Evolutionary conservation across 1,139 yeast species (phyloP).

Genomic region (Debaryomyces robertsiae): DNA sequence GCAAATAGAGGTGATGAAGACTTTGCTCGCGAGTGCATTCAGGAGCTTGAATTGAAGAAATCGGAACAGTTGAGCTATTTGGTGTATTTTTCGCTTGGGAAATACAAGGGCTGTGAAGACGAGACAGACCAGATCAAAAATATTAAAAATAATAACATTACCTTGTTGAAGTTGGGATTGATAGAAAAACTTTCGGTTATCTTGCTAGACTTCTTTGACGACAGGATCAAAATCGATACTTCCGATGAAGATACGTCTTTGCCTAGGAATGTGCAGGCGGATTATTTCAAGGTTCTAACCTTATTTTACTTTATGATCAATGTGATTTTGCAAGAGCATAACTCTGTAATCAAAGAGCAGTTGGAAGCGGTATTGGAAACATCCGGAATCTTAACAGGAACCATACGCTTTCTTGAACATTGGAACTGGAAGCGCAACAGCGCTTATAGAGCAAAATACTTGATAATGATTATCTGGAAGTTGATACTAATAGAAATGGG

Average conservation of each 20-base stretch:
- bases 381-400: conserved; percentile 40
- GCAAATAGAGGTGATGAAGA: conserved; percentile 4
- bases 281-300: conserved; percentile 48
- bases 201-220: conserved; percentile 1
- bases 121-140: conserved; percentile 37
- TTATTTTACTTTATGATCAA: conserved; percentile 52
- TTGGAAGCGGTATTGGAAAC: conserved; percentile 27
- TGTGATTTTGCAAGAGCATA: conserved; percentile 27
- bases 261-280: conserved; percentile 16
- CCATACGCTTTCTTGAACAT: conserved; percentile 58
- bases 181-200: neutral
- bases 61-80: neutral
- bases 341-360: conserved; percentile 16
- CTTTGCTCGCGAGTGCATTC: neutral
- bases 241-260: conserved; percentile 3
- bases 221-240: conserved; percentile 1
- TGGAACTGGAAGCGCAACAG: conserved; percentile 61
- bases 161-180: conserved; percentile 17
- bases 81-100: conserved; percentile 46
- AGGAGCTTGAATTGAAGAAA: neutral
- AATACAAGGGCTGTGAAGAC: conserved; percentile 31
- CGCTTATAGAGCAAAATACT: conserved; percentile 46
- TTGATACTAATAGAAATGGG: conserved; percentile 70
- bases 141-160: conserved; percentile 28
- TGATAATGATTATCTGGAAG: conserved; percentile 60